Conservation (phyloP, 192 early-diverging fungal genomes). For the Backusella westeae region DNA sequence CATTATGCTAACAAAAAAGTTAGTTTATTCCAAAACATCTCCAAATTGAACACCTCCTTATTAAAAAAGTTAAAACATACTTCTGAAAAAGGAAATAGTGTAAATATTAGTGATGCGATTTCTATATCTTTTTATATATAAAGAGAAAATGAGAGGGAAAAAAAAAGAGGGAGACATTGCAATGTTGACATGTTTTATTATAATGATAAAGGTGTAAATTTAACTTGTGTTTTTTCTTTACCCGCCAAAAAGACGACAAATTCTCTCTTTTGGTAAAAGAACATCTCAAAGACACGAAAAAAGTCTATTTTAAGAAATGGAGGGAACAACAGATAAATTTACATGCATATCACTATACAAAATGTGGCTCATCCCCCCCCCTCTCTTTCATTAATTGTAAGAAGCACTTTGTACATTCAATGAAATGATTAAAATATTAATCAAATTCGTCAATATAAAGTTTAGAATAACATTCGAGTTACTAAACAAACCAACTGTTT, state of each 20-base stretch:
- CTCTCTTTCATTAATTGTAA: not conserved
- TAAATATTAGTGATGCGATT: not conserved
- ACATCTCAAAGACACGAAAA: not conserved
- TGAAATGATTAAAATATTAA: not conserved
- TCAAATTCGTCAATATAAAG: not conserved
- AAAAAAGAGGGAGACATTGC: not conserved
- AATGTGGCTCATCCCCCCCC: not conserved
- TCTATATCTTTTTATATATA: not conserved
- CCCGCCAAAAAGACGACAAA: not conserved
- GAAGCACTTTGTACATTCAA: not conserved
- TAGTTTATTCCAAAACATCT: slow-evolving; percentile 1
- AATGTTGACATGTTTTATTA: not conserved
- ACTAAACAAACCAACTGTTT: not conserved
- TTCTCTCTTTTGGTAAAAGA: not conserved
- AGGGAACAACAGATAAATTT: not conserved
- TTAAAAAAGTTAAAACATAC: not conserved
- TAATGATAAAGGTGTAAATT: not conserved
- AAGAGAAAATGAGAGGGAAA: not conserved
- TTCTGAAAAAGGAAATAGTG: not conserved
- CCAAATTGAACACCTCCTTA: not conserved
- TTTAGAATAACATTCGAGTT: not conserved
- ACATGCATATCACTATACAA: not conserved
- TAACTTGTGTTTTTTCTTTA: not conserved
- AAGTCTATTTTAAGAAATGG: not conserved
- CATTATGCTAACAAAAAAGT: not conserved